phyloP scores from a whole-genome alignment of 1,284 basidiomycete genomes.

The Testicularia cyperi region DNA sequence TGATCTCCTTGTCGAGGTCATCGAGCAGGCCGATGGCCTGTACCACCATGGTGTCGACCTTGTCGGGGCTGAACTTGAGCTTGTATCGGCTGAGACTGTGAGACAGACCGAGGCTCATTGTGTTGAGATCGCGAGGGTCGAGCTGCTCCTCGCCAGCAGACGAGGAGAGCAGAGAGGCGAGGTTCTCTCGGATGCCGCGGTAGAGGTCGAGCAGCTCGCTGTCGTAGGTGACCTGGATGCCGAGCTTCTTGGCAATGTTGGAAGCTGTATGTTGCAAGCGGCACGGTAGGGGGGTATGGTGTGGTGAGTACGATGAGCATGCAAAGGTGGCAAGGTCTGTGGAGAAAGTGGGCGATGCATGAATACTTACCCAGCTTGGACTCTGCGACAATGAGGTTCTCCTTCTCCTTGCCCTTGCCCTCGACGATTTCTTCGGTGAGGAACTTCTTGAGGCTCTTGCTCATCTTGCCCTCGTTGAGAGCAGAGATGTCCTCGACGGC shows the following conservation, averaged over 20 bases:
- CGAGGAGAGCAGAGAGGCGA: constrained; percentile 72
- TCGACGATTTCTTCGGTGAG: constrained; percentile 83
- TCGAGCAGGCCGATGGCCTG: constrained; percentile 98
- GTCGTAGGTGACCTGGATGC: constrained; percentile 79
- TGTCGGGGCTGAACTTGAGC: constrained; percentile 98
- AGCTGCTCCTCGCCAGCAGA: constrained; percentile 55
- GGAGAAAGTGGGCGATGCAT: neutral
- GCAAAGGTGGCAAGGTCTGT: too few species aligned
- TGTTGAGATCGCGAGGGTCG: constrained; percentile 83
- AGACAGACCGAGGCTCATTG: constrained; percentile 95
- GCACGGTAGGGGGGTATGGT: neutral
- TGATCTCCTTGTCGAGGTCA: constrained; percentile 98
- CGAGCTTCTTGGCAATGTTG: constrained; percentile 89
- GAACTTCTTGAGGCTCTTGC: constrained; percentile 91
- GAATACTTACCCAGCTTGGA: constrained; percentile 76
- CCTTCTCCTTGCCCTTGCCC: constrained; percentile 74
- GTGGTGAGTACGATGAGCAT: too few species aligned
- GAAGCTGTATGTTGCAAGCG: constrained; percentile 27
- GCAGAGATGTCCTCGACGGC: constrained; percentile 99
- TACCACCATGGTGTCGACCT: constrained; percentile 98
- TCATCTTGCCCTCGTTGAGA: constrained; percentile 86
- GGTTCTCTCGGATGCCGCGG: constrained; percentile 89
- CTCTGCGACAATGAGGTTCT: constrained; percentile 84
- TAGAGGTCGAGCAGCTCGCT: constrained; percentile 77
- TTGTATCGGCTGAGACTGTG: constrained; percentile 98